Conservation (phyloP, 768 basidiomycete species). For the Ramaria rubella region DNA sequence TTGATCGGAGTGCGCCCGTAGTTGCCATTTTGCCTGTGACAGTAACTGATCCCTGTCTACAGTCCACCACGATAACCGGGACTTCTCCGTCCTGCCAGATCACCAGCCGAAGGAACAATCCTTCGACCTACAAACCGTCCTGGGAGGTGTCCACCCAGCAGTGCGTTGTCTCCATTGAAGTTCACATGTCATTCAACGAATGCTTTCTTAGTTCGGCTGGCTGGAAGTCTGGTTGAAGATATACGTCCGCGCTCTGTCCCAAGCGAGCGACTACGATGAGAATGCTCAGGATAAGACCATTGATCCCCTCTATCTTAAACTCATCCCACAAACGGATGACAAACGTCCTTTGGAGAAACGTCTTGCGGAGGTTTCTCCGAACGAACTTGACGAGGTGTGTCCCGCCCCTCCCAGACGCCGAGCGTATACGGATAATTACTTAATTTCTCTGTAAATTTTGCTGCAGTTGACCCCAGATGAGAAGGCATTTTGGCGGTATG, state of each 20-base stretch:
- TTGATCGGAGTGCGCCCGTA: slow-evolving; percentile 52
- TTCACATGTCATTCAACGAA: neutral
- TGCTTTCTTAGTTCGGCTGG: slow-evolving; percentile 55
- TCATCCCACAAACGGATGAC: slow-evolving; percentile 35
- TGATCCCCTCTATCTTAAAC: slow-evolving; percentile 65
- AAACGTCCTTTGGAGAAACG: slow-evolving; percentile 53
- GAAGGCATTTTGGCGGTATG: slow-evolving; percentile 48
- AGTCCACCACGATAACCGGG: slow-evolving; percentile 85
- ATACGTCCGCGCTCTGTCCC: slow-evolving; percentile 72
- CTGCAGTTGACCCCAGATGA: slow-evolving; percentile 64
- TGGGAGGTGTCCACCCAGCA: slow-evolving; percentile 58
- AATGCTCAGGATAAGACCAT: slow-evolving; percentile 79
- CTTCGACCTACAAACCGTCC: slow-evolving; percentile 60
- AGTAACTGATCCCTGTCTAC: slow-evolving; percentile 5
- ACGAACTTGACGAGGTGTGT: slow-evolving; percentile 50
- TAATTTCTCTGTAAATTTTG: neutral
- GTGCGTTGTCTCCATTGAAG: slow-evolving; percentile 35
- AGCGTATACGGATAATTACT: slow-evolving; percentile 9
- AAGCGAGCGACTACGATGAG: slow-evolving; percentile 75
- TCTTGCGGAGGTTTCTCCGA: slow-evolving; percentile 40
- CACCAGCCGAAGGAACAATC: slow-evolving; percentile 58
- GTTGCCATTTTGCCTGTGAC: neutral
- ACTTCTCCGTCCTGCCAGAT: slow-evolving; percentile 69
- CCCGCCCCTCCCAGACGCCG: neutral
- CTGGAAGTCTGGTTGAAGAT: slow-evolving; percentile 62